phyloP scores from a whole-genome alignment of 2,329 filamentous ascomycete genomes.

The Aspergillus uvarum region DNA sequence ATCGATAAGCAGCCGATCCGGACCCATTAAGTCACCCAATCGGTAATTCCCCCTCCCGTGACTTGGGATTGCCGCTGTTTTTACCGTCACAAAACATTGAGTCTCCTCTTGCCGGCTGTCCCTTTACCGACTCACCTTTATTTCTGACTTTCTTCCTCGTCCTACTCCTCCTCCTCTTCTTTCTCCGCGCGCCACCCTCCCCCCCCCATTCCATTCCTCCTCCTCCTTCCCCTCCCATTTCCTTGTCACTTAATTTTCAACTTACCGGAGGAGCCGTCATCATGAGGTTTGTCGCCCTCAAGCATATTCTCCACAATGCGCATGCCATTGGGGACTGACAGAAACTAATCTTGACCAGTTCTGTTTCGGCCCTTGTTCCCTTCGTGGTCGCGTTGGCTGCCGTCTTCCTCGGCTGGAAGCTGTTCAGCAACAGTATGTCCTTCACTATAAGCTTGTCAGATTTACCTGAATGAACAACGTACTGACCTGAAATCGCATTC shows the following conservation, averaged over 20 bases:
- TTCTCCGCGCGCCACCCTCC: background rate
- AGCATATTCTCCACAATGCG: background rate
- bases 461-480: constrained; percentile 5
- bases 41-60: background rate
- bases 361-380: constrained; percentile 56
- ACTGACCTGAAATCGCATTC: constrained; percentile 15
- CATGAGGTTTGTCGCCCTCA: constrained; percentile 30
- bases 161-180: constrained; percentile 11
- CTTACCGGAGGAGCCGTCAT: constrained; percentile 17
- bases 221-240: constrained; percentile 2
- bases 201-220: background rate
- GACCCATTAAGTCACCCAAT: background rate
- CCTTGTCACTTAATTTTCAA: background rate
- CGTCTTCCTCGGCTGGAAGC: constrained; percentile 68
- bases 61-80: background rate
- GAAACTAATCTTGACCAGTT: constrained; percentile 20
- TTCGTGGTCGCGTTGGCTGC: constrained; percentile 69
- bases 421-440: constrained; percentile 66
- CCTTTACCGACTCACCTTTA: constrained; percentile 11
- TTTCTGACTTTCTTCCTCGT: constrained; percentile 9
- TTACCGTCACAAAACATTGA: constrained; percentile 14
- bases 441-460: too few species aligned
- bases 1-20: background rate
- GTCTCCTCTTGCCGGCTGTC: background rate
- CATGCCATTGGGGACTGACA: background rate